phyloP scores from a whole-genome alignment of 2,329 filamentous ascomycete genomes.

The Arthrobotrys pseudoclavata region DNA sequence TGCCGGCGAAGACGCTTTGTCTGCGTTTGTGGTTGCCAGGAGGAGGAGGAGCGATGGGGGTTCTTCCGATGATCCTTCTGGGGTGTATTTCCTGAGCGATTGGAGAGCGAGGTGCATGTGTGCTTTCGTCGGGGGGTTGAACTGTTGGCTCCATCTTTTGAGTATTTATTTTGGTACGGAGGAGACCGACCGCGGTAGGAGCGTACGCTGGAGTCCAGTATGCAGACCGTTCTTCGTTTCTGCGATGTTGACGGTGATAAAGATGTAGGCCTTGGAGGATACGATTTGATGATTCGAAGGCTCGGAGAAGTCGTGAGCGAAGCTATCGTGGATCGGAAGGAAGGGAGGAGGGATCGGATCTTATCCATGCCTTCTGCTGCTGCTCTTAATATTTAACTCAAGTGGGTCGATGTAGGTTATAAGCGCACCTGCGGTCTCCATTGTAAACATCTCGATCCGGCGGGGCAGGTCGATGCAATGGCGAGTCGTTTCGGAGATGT shows the following conservation, averaged over 20 bases:
- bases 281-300: constrained; percentile 28
- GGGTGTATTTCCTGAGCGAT: constrained; percentile 26
- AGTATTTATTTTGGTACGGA: background rate
- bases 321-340: constrained; percentile 33
- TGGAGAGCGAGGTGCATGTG: constrained; percentile 55
- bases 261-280: constrained; percentile 5
- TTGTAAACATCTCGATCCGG: constrained; percentile 13
- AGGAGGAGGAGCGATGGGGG: constrained; percentile 36
- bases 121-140: constrained; percentile 54
- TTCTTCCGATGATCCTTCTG: background rate
- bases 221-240: constrained; percentile 40
- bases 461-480: background rate
- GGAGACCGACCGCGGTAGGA: no score
- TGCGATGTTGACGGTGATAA: background rate
- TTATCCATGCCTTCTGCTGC: constrained; percentile 11
- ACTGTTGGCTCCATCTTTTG: constrained; percentile 13
- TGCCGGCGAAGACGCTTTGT: constrained; percentile 47
- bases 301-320: background rate
- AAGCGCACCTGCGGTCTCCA: background rate
- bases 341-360: constrained; percentile 37
- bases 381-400: background rate
- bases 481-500: constrained; percentile 23
- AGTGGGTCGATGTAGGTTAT: background rate
- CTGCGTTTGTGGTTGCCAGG: constrained; percentile 50
- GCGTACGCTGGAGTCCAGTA: constrained; percentile 56